These are phyloP conservation scores for Phalaenopsis aphrodite DNA, from an alignment of 106 monocot genomes.

Conservation along the genomic window DNA sequence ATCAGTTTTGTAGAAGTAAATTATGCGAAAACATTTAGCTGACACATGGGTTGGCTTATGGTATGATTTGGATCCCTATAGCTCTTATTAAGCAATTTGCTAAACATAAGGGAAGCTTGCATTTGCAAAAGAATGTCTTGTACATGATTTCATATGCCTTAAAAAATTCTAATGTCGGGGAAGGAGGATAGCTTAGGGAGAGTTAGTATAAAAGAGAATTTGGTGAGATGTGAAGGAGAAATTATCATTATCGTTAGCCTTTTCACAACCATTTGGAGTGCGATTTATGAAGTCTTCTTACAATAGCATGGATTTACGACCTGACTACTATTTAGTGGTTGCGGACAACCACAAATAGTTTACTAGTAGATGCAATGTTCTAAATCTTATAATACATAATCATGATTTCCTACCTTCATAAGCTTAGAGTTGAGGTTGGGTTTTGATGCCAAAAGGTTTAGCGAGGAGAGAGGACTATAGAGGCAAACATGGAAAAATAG, in stretches of 20 bases:
- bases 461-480: neutral
- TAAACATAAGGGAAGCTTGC: no score
- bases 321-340: neutral
- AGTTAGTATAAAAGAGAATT: no score
- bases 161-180: no score
- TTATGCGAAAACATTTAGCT: neutral
- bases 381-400: neutral
- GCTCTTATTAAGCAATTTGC: no score
- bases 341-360: neutral
- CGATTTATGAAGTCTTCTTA: neutral
- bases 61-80: no score
- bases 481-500: neutral
- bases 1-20: neutral
- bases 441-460: neutral
- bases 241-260: neutral
- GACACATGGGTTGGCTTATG: neutral
- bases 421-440: slow-evolving; percentile 3
- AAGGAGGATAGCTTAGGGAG: no score
- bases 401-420: neutral
- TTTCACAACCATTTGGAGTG: neutral
- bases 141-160: no score
- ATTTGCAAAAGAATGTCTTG: no score
- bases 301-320: neutral
- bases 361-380: neutral
- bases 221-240: neutral